Evolutionary conservation across 371 early-diverging fungal species (phyloP), one percentile per base, ranked within the genome.

Genomic region (Circinella umbellata): DNA sequence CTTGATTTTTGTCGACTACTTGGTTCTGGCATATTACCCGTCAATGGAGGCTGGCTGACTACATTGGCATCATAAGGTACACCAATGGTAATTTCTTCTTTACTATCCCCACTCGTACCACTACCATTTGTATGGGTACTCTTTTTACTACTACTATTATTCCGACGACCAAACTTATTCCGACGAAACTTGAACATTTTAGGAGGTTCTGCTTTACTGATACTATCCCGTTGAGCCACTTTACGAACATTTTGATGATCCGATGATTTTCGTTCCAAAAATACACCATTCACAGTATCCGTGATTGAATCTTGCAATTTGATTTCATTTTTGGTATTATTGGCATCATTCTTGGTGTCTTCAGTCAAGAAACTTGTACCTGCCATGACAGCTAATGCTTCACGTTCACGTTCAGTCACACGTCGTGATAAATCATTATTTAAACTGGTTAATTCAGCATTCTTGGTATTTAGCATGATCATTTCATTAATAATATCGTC

Each of bases 381-480:
- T 0, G 75, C 75, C 75, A 74, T 70, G 27, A 74, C 63, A 3
- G 75, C 75, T 3, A 68, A 55, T 27, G 71, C 71, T 51, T 74
- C 75, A 27, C 75, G 76, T 66, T 80, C 82, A 42, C 76, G 69
- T 53, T 80, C 79, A 0, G 78, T 76, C 15, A 76, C 79, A 37
- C 80, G 79, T 61, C 80, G 74, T 36, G 85, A 85, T 64, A 88
- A 72, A 42, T 86, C 88, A 68, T 86, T 85, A 71, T 86, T 89
- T 67, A 86, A 81, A 3, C 70, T 74, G 5, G 84, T 79, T 3
- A 88, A 72, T 61, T 88, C 86, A 0, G 85, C 85, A 55, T 84
- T 86, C 68, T 86, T 81, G n/a, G 82, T 78, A 46, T 84, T 86
- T 27, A 87, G 69, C 51, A 84, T 78, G 17, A 86, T 80, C 76